These are phyloP conservation scores for Haplosporangium sp. DNA, from an alignment of 371 early-diverging fungal genomes.

Conservation along the genomic window DNA sequence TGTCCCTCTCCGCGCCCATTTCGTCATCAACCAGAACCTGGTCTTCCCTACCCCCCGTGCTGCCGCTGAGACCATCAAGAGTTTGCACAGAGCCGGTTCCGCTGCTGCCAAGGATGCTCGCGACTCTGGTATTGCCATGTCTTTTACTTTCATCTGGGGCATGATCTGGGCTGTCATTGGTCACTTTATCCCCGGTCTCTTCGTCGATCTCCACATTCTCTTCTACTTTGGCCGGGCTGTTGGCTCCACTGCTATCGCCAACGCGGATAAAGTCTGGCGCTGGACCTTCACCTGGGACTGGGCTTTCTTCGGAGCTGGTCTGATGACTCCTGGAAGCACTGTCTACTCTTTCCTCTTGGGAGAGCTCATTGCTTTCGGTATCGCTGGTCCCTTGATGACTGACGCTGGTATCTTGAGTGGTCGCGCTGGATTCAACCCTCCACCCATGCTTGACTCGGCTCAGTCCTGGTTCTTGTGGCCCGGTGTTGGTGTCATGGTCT, in stretches of 20 bases:
- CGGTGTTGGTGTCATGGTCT: conserved; percentile 78
- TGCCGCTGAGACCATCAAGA: conserved; percentile 74
- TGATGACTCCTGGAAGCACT: conserved; percentile 71
- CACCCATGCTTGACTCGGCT: conserved; percentile 54
- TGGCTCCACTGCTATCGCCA: conserved; percentile 57
- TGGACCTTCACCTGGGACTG: conserved; percentile 67
- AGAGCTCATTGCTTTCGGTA: conserved; percentile 63
- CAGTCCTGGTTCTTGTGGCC: conserved; percentile 74
- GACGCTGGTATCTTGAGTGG: conserved; percentile 56
- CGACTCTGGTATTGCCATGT: conserved; percentile 62
- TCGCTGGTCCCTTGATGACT: conserved; percentile 59
- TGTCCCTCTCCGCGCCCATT: conserved; percentile 77
- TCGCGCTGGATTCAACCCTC: conserved; percentile 46
- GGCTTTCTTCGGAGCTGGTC: conserved; percentile 79
- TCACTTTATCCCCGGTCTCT: conserved; percentile 69
- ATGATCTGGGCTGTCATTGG: conserved; percentile 62
- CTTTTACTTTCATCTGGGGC: conserved; percentile 59
- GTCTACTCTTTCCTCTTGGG: conserved; percentile 66
- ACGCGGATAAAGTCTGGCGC: conserved; percentile 68
- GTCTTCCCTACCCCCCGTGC: conserved; percentile 80
- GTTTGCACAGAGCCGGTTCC: conserved; percentile 63
- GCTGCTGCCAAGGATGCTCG: conserved; percentile 59
- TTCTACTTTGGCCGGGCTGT: conserved; percentile 68
- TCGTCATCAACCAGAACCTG: conserved; percentile 76
- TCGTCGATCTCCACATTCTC: conserved; percentile 66